Base-by-base conservation (phyloP, 2,329 filamentous ascomycete species). In the Pseudogymnoascus sp. region DNA sequence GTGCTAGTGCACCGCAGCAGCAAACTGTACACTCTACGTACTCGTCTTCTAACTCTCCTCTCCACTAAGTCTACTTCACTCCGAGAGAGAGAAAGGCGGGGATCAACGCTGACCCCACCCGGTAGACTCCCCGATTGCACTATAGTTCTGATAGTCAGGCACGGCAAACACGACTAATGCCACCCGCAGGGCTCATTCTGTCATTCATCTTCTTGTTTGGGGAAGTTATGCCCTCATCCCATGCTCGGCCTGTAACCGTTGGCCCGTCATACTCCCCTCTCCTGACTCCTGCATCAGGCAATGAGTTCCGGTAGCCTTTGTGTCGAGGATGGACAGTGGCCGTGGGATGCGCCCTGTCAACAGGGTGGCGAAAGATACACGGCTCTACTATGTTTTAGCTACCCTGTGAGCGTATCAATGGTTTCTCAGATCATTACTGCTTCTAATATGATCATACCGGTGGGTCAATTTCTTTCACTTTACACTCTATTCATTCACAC, bases 191-290 rank as follows among this genome's bases (percentile, higher is more conserved):
- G 46, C 43, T 49, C n/a, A 4, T 53, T 31, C 31, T 53, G 46
- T 53, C 46, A 31, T 31, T 53, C 46, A 53, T 53, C 7, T 31
- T 31, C 46, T 31, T 12, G n/a, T 16, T 53, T 3, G 14, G 46
- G 46, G 46, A 14, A 12, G 25, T 14, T 53, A 1, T 1, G 31
- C 23, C 23, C 23, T 53, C 14, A 16, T 31, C 9, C 46, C 43
- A 53, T 53, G 46, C 14, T 53, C 46, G 46, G 46, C 46, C 46
- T 53, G 23, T 53, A 53, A 53, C 46, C 46, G 46, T 53, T 53
- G 46, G 25, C 46, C 46, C 46, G 46, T 53, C 46, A 53, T 53
- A 8, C 25, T 53, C n/a, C 8, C 46, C 0, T 31, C 46, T 53
- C 46, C 46, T 53, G 25, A 53, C 25, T 31, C 25, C 46, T 49